Conservation (phyloP, 1,284 basidiomycete species). For the Papiliotrema flavescens region DNA sequence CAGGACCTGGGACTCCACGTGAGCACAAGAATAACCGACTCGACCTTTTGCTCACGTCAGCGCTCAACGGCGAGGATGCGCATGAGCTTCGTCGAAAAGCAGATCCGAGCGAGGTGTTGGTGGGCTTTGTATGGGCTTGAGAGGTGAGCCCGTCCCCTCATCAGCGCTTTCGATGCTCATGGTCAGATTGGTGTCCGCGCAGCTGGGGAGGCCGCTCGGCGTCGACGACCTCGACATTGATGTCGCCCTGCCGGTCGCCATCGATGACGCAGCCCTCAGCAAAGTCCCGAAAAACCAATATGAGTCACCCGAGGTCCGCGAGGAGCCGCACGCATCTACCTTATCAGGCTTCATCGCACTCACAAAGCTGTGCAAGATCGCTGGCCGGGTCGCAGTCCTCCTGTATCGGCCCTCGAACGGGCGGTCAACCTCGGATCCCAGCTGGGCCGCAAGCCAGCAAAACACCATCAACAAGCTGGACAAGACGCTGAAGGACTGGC, state of each 20-base stretch:
- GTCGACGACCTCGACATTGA: conserved; percentile 52
- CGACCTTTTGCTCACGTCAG: conserved; percentile 49
- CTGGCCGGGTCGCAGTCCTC: conserved; percentile 61
- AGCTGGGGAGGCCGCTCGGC: conserved; percentile 61
- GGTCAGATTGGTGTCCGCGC: conserved; percentile 74
- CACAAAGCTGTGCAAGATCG: conserved; percentile 73
- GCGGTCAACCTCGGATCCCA: conserved; percentile 54
- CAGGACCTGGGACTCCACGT: conserved; percentile 87
- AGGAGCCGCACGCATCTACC: conserved; percentile 38
- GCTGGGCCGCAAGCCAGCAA: conserved; percentile 68
- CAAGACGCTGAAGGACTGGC: conserved; percentile 71
- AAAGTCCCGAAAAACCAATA: not conserved
- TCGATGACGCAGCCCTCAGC: conserved; percentile 68
- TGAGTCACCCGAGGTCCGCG: conserved; percentile 51
- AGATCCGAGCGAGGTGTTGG: conserved; percentile 82
- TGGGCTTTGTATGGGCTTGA: conserved; percentile 85
- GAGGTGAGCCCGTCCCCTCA: conserved; percentile 18
- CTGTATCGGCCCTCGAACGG: conserved; percentile 42
- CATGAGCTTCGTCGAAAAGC: conserved; percentile 71
- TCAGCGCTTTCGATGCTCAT: not conserved
- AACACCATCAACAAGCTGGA: conserved; percentile 72
- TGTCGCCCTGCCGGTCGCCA: conserved; percentile 65
- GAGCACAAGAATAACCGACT: conserved; percentile 45
- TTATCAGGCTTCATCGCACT: conserved; percentile 77
- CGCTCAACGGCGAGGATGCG: conserved; percentile 71